phyloP scores from a whole-genome alignment of 352 stramenopile species.

The Globisporangium uncinulatum region DNA sequence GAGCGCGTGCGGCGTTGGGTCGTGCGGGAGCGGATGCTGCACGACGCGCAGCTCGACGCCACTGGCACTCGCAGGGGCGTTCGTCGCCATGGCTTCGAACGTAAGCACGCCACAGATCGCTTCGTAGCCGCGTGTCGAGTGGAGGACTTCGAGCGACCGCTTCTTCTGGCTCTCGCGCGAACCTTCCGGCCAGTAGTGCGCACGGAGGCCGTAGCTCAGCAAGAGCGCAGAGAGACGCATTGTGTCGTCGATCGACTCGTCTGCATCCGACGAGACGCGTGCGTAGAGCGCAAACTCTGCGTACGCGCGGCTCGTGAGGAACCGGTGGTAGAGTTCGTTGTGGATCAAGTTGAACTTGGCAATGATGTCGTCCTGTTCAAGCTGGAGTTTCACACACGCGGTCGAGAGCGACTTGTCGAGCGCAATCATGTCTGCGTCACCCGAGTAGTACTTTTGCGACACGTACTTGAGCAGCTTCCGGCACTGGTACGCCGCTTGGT shows the following conservation, averaged over 20 bases:
- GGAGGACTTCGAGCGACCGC: constrained; percentile 62
- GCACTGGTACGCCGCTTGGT: constrained; percentile 54
- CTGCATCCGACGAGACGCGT: constrained; percentile 24
- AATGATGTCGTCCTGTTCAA: constrained; percentile 79
- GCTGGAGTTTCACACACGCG: constrained; percentile 57
- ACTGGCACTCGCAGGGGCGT: constrained; percentile 13
- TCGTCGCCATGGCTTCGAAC: constrained; percentile 54
- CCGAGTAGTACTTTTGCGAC: constrained; percentile 78
- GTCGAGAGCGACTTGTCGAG: constrained; percentile 63
- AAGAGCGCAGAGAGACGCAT: constrained; percentile 65
- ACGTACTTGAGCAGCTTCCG: constrained; percentile 79
- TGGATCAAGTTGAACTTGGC: constrained; percentile 85
- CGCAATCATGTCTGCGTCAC: constrained; percentile 66
- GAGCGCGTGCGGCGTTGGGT: constrained; percentile 32
- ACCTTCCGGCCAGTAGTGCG: constrained; percentile 68
- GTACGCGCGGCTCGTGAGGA: constrained; percentile 78
- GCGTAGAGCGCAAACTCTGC: constrained; percentile 82
- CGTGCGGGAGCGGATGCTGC: constrained; percentile 48
- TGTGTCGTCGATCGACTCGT: constrained; percentile 71
- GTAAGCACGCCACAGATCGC: constrained; percentile 69
- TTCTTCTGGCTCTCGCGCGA: constrained; percentile 46
- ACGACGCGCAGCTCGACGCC: constrained; percentile 36
- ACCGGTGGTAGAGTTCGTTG: constrained; percentile 80
- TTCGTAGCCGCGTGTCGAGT: constrained; percentile 61
- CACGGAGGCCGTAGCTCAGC: constrained; percentile 76